Conservation (phyloP, 1,284 basidiomycete species). For the Pyrrhoderma noxium region DNA sequence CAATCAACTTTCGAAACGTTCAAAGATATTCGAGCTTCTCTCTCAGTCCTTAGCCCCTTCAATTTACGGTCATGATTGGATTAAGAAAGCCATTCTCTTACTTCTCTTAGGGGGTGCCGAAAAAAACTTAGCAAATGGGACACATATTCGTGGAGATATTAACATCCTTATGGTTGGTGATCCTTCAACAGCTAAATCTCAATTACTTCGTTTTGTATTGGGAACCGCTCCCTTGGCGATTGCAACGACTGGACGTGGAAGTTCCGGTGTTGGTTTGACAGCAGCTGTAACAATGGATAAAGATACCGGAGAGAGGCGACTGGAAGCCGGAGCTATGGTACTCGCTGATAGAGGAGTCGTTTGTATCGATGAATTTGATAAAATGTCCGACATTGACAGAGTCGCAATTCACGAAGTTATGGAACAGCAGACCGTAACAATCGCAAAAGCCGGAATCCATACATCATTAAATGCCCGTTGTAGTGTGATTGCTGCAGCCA, state of each 20-base stretch:
- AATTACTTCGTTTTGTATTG: constrained; percentile 93
- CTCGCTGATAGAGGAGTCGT: constrained; percentile 98
- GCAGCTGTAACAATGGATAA: constrained; percentile 99
- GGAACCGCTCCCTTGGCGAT: constrained; percentile 96
- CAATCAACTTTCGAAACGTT: constrained; percentile 86
- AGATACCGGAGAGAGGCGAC: constrained; percentile 91
- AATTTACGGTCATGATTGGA: constrained; percentile 94
- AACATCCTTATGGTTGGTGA: constrained; percentile 99
- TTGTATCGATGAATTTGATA: constrained; percentile 99
- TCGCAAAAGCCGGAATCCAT: constrained; percentile 98
- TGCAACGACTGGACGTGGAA: constrained; percentile 95
- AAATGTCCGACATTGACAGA: constrained; percentile 98
- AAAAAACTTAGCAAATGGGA: constrained; percentile 97
- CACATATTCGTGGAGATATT: constrained; percentile 99
- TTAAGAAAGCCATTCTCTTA: constrained; percentile 91
- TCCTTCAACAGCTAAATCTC: constrained; percentile 96
- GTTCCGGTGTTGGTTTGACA: constrained; percentile 96
- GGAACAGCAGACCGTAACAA: constrained; percentile 99
- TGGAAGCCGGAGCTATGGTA: constrained; percentile 99
- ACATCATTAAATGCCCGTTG: constrained; percentile 97
- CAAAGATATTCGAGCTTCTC: constrained; percentile 82
- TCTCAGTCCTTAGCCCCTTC: constrained; percentile 96
- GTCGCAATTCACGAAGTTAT: constrained; percentile 99
- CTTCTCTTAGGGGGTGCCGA: constrained; percentile 94
- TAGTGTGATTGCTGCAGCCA: constrained; percentile 96